Evolutionary conservation across 23 red algal species (phyloP).

Genomic region (Gracilaria domingensis): DNA sequence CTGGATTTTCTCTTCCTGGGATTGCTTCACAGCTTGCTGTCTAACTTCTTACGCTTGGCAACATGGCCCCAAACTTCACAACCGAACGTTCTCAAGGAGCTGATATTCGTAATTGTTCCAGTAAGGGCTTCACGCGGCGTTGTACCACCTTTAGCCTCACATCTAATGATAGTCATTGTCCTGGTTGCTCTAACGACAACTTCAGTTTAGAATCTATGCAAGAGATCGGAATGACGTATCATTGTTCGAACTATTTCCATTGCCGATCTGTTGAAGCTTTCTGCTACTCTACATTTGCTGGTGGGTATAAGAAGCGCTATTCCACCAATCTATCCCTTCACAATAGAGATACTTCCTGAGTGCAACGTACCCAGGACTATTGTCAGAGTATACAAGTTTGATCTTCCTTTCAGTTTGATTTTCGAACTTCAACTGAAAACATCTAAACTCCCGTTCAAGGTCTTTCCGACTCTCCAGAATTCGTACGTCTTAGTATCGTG

Average conservation of each 20-base stretch:
- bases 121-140: neutral
- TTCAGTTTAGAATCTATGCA: conserved; percentile 27
- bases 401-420: neutral
- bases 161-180: neutral
- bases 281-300: conserved; percentile 36
- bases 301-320: conserved; percentile 10
- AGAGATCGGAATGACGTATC: conserved; percentile 6
- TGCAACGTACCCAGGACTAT: neutral
- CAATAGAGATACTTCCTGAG: neutral
- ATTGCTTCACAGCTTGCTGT: too few species aligned
- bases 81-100: conserved; percentile 25
- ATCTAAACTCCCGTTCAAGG: neutral
- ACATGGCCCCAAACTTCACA: conserved; percentile 26
- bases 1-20: too few species aligned
- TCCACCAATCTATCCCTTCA: conserved; percentile 12
- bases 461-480: neutral
- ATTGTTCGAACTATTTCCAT: conserved; percentile 31
- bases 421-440: conserved; percentile 22
- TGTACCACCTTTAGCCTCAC: neutral
- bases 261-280: conserved; percentile 31
- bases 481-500: neutral
- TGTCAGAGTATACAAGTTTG: neutral
- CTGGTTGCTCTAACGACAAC: neutral
- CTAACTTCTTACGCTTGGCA: conserved; percentile 5
- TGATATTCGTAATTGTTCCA: neutral